Evolutionary conservation across 495 filamentous ascomycete genomes (phyloP), one percentile per base, ranked within the genome.

Genomic region (Baudoinia panamericana): DNA sequence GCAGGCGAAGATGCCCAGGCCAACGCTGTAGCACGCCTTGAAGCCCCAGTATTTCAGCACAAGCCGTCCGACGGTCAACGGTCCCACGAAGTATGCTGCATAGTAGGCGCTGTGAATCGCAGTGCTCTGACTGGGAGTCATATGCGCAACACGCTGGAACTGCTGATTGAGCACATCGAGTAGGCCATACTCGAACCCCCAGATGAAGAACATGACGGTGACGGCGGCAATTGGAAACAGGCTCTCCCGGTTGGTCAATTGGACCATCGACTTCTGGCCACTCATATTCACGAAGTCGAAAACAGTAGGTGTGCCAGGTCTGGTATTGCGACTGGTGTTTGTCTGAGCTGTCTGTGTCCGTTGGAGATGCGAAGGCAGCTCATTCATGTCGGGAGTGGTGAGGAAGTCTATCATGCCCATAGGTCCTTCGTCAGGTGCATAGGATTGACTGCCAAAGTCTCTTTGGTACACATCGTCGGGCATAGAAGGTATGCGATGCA

Each of bases 211-310:
- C 12, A 65, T 41, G 9, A 65, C 37, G 3, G 62, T 63, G 33
- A 65, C 62, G 54, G 57, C 58, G 15, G 53, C 18, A 16, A 62
- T 53, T 21, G 62, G 62, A 33, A 60, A 61, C 7, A 62, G 9
- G 4, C 57, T 62, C 30, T 65, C 57, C 7, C 48, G 36, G 31
- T 51, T 57, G 2, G 48, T 61, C 51, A 60, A 53, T 3, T 59
- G 34, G 5, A 61, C 53, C 75, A 93, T 84, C 56, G 77, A 84
- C 54, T 83, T 83, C 8, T 78, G 76, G 20, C 69, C 67, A 40
- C 71, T 72, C 68, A 90, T 76, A 46, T 85, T 83, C 44, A 92
- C 81, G 50, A 93, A 93, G 27, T 84, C 83, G 55, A 88, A 87
- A 47, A 76, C 71, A 0, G 64, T 70, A 4, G 54, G 43, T 13